Conservation (phyloP, 192 early-diverging fungal genomes). For the Coemansia erecta region DNA sequence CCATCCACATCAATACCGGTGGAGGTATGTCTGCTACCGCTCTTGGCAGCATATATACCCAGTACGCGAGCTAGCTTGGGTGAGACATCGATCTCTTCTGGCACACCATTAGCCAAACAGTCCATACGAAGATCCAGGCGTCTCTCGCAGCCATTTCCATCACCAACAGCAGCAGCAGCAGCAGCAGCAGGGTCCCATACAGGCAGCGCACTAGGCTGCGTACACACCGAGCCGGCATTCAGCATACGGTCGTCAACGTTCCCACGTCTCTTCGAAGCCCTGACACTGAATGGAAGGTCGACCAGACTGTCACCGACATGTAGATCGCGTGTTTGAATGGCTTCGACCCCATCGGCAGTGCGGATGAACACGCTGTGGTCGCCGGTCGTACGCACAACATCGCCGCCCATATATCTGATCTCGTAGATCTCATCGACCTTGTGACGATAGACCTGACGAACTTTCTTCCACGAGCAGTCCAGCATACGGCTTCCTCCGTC, state of each 20-base stretch:
- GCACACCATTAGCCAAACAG: conserved; percentile 17
- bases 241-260: not conserved
- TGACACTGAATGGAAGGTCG: conserved; percentile 27
- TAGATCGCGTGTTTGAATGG: conserved; percentile 38
- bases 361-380: conserved; percentile 54
- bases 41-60: conserved; percentile 28
- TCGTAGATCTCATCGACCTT: conserved; percentile 48
- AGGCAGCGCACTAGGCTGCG: conserved; percentile 8
- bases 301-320: conserved; percentile 43
- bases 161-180: no score
- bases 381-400: conserved; percentile 47
- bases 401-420: conserved; percentile 36
- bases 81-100: conserved; percentile 13
- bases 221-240: no score
- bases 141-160: not conserved
- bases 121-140: conserved; percentile 11
- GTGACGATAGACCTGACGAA: conserved; percentile 51
- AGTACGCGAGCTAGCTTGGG: conserved; percentile 24
- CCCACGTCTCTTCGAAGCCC: not conserved
- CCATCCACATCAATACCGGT: conserved; percentile 10
- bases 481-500: conserved; percentile 21
- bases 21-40: not conserved
- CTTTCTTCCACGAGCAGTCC: conserved; percentile 41
- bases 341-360: conserved; percentile 18
- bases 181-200: conserved; percentile 12